Evolutionary conservation across 176 grass and related monocot genomes (phyloP).

Genomic region (Panicum miliaceum): DNA sequence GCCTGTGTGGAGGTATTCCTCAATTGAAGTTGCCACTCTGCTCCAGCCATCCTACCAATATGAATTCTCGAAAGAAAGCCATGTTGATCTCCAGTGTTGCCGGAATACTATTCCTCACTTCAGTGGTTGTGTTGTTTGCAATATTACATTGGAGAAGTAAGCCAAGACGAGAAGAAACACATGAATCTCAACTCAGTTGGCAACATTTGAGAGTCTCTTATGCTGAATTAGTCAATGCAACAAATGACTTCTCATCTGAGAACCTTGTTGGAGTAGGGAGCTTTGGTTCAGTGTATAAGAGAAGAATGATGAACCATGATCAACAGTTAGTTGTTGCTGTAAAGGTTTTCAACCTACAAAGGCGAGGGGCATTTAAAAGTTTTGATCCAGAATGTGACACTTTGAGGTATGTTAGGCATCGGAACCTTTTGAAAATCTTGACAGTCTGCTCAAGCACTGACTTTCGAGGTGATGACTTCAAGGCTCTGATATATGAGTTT

Average conservation of each 20-base stretch:
- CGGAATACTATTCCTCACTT: neutral
- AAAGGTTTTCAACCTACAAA: slow-evolving; percentile 19
- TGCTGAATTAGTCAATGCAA: slow-evolving; percentile 27
- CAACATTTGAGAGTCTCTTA: slow-evolving; percentile 14
- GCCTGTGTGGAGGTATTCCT: slow-evolving; percentile 40
- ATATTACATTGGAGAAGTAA: too few species aligned
- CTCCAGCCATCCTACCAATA: neutral
- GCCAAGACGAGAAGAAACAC: too few species aligned
- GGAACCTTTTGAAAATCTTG: slow-evolving; percentile 34
- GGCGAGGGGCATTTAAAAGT: slow-evolving; percentile 1
- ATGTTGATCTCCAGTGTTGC: neutral
- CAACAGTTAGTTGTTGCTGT: neutral
- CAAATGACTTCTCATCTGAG: slow-evolving; percentile 16
- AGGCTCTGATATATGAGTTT: slow-evolving; percentile 31
- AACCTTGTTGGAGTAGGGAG: slow-evolving; percentile 24
- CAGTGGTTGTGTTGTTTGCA: neutral
- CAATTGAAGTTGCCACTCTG: slow-evolving; percentile 30
- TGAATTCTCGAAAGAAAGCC: neutral
- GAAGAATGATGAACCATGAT: neutral
- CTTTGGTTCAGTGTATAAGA: slow-evolving; percentile 34
- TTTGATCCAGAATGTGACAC: slow-evolving; percentile 40
- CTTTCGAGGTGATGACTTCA: neutral
- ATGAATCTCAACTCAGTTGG: too few species aligned
- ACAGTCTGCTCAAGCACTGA: slow-evolving; percentile 33
- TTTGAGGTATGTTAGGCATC: slow-evolving; percentile 13